Evolutionary conservation across 768 basidiomycete genomes (phyloP), one percentile per base, ranked within the genome.

Genomic region (Termitomyces bulborhizus): DNA sequence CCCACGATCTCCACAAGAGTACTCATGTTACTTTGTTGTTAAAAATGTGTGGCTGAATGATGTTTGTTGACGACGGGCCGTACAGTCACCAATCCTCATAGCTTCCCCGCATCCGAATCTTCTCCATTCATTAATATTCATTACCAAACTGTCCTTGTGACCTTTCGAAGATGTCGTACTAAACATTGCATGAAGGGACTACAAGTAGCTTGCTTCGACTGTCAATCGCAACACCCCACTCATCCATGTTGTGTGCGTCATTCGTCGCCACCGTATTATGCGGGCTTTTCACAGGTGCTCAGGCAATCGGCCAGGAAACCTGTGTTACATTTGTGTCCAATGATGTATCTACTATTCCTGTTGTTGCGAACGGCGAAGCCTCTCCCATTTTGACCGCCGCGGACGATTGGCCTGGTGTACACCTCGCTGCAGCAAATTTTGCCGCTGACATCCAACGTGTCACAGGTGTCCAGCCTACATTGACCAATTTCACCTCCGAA

Each of bases 371-470:
- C 42, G 69, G 74, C 49, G 69, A 69, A 29, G 82, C 77, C 1
- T 71, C 79, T 1, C 78, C 79, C 3, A 71, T 84, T 21, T 66
- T 81, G 41, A 68, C 79, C 40, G 77, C 81, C 12, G 58, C 72
- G 0, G 82, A 83, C 49, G 84, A 86, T 47, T 85, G 81, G 80
- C 77, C 80, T 15, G 82, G 82, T 40, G 82, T 86, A 1, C 83
- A 82, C 49, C 73, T 80, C 32, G 84, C 82, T 2, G 84, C 81
- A 4, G 60, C 72, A 6, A 80, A 83, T 61, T 86, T 89, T 62
- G 81, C 73, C 1, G 63, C 73, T 16, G 86, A 89, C 65, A 81
- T 90, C 36, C 66, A 80, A 54, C 72, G 74, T 40, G 84, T 88
- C 39, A 84, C 85, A 0, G 79, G 80, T 7, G 67, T 73, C 40